Evolutionary conservation across 1,284 basidiomycete genomes (phyloP), one percentile per base, ranked within the genome.

Genomic region (Phaffia rhodozyma): DNA sequence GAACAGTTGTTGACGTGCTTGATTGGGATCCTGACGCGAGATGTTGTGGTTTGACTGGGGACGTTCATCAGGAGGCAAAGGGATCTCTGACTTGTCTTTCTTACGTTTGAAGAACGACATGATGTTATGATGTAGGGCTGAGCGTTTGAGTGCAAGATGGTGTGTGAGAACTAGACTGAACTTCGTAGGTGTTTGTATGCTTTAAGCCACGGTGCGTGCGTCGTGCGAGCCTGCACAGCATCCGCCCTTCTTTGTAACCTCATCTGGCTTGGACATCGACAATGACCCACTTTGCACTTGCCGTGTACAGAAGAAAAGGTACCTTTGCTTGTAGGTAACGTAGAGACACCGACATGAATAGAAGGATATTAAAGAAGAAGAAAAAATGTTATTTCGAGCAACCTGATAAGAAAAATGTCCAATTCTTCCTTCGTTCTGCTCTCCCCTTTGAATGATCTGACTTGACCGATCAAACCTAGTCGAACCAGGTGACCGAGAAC

Each of bases 101-200:
- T 74, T 89, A 71, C 82, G 82, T 66, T 82, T 86, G 78, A 86
- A 87, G 74, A 87, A 83, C 66, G 85, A 82, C 88, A 91, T 90
- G 68, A 62, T 76, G 71, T 64, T 34, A 57, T 60, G 62, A 25
- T 38, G 38, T 18, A 52, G 34, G 21, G 63, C 20, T 47, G 56
- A 58, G 5, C 30, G 58, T 5, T 34, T 3, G 29, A 52, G 3
- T 18, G 20, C 51, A 27, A 23, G 48, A 29, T 52, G 57, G 60
- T 2, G 29, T n/a, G 47, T 53, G 38, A 60, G 58, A 23, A 60
- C 32, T 63, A 61, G 34, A 56, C 51, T 9, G 9, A 16, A 16
- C 7, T 11, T 43, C 5, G 13, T 2, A 43, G 7, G 13, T 43
- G 38, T 43, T 16, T 43, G 38, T 11, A 11, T 5, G 2, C 5